Percentiles rank a stretch among this genome's conserved stretches.
Evolutionary conservation across 2,329 filamentous ascomycete genomes (phyloP).

Genomic region (Botrytis sinoallii): DNA sequence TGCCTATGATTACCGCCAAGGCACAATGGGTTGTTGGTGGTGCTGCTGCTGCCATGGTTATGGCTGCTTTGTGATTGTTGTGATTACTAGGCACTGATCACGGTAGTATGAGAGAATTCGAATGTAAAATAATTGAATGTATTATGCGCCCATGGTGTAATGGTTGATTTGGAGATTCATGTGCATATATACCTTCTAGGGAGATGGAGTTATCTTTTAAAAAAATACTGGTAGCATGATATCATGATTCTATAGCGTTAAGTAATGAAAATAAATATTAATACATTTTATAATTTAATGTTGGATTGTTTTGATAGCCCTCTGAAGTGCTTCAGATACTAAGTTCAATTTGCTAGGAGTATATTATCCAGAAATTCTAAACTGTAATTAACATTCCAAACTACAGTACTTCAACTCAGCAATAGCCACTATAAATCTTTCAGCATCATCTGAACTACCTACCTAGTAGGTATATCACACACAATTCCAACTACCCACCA

Average conservation of each 20-base stretch:
- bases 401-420: not conserved
- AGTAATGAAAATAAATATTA: not conserved
- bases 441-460: not conserved
- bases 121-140: not conserved
- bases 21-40: slow-evolving; percentile 30
- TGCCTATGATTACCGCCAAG: slow-evolving; percentile 32
- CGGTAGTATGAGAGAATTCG: not conserved
- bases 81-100: not conserved
- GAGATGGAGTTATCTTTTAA: not conserved
- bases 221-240: not conserved
- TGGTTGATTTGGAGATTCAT: not conserved
- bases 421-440: not conserved
- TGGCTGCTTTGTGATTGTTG: slow-evolving; percentile 25
- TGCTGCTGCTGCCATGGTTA: slow-evolving; percentile 33
- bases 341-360: not conserved
- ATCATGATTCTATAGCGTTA: not conserved
- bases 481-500: not conserved
- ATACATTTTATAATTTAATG: not conserved
- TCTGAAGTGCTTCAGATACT: not conserved
- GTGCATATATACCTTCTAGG: not conserved
- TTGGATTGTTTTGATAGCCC: not conserved
- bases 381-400: not conserved
- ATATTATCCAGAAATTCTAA: not conserved
- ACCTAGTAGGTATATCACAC: no score
- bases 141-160: not conserved